These are phyloP conservation scores for Aspergillus funiculosus DNA, from an alignment of 495 filamentous ascomycete species.

Conservation along the genomic window DNA sequence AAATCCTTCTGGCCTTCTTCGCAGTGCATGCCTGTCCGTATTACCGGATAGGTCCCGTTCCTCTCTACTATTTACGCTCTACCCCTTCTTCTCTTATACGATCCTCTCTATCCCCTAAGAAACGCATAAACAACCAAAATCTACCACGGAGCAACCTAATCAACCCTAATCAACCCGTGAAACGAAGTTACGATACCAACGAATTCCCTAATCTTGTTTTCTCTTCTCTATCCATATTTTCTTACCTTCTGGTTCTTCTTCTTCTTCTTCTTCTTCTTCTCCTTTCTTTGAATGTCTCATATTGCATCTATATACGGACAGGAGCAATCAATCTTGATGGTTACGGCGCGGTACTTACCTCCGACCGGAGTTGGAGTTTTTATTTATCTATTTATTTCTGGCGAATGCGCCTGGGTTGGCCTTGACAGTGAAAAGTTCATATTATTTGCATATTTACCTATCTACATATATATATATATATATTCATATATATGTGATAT, in stretches of 20 bases:
- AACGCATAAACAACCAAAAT: not conserved
- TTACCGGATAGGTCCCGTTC: slow-evolving; percentile 11
- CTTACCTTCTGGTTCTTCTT: slow-evolving; percentile 1
- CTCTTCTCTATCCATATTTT: not conserved
- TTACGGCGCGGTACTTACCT: not conserved
- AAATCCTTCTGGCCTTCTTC: slow-evolving; percentile 21
- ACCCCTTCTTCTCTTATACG: not conserved
- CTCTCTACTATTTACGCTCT: not conserved
- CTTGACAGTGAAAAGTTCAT: no score
- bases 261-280: not conserved
- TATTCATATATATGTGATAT: no score
- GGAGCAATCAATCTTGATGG: slow-evolving; percentile 3
- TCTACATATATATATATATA: no score
- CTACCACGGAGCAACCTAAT: slow-evolving; percentile 8
- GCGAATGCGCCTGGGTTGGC: no score
- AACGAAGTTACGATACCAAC: slow-evolving; percentile 10
- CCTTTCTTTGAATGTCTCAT: not conserved
- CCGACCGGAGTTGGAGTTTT: slow-evolving; percentile 1
- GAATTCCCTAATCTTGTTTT: slow-evolving; percentile 9
- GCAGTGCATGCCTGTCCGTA: slow-evolving; percentile 23
- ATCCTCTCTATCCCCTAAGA: not conserved
- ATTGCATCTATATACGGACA: slow-evolving; percentile 5
- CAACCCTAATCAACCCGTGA: slow-evolving; percentile 4
- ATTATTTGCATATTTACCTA: no score
- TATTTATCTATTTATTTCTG: no score